Conservation (phyloP, 495 filamentous ascomycete genomes). For the Trichoderma erinaceum region DNA sequence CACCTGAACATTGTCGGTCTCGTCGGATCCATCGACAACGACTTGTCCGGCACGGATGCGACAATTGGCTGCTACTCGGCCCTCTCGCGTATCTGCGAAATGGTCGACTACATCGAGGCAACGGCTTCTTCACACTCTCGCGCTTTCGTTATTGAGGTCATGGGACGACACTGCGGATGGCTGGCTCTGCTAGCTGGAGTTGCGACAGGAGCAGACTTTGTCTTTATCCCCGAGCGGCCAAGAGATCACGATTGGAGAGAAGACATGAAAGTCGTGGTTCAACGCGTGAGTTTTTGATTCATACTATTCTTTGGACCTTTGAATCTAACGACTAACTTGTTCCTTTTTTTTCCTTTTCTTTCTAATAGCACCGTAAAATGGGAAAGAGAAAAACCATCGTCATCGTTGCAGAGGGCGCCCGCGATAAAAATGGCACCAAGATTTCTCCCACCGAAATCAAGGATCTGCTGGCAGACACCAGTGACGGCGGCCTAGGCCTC, state of each 20-base stretch:
- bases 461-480: constrained; percentile 71
- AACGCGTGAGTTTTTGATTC: constrained; percentile 50
- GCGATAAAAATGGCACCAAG: constrained; percentile 77
- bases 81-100: constrained; percentile 82
- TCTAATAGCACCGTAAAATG: constrained; percentile 68
- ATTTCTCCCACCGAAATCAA: constrained; percentile 77
- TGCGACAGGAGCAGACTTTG: constrained; percentile 90
- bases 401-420: constrained; percentile 92
- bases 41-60: constrained; percentile 92
- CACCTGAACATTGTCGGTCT: constrained; percentile 93
- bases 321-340: constrained; percentile 29
- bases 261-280: constrained; percentile 79
- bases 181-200: constrained; percentile 94
- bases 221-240: constrained; percentile 95
- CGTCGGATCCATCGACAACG: constrained; percentile 97
- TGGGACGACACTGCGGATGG: constrained; percentile 99
- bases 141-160: constrained; percentile 97
- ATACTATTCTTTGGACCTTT: neutral
- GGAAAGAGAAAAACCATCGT: constrained; percentile 98
- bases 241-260: constrained; percentile 80
- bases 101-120: constrained; percentile 93
- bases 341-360: neutral
- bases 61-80: constrained; percentile 98
- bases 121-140: constrained; percentile 95
- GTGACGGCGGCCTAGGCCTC: constrained; percentile 51